These are phyloP conservation scores for Phytophthora kernoviae DNA, from an alignment of 352 stramenopile genomes.

Conservation along the genomic window DNA sequence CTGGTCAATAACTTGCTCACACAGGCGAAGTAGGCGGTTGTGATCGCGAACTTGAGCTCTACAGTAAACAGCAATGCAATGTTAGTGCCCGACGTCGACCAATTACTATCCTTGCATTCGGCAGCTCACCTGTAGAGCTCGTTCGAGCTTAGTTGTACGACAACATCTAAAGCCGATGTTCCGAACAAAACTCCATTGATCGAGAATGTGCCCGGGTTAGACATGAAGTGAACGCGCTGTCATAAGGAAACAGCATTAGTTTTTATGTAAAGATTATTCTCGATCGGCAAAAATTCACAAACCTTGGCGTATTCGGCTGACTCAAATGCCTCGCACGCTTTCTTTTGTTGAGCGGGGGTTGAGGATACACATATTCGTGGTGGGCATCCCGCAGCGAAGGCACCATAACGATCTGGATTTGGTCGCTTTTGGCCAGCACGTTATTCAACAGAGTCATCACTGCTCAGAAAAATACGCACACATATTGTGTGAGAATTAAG, in stretches of 20 bases:
- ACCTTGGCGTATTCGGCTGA: conserved; percentile 66
- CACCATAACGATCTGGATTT: conserved; percentile 92
- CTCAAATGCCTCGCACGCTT: conserved; percentile 73
- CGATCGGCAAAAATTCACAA: conserved; percentile 1
- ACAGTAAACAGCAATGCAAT: not conserved
- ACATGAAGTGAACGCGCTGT: conserved; percentile 93
- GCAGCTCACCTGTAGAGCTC: conserved; percentile 63
- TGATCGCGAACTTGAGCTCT: conserved; percentile 61
- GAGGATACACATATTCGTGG: conserved; percentile 94
- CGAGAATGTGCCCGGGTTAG: conserved; percentile 95
- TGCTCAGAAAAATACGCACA: conserved; percentile 19
- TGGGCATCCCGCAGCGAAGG: conserved; percentile 96
- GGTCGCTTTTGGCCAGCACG: conserved; percentile 50
- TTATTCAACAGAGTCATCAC: conserved; percentile 82
- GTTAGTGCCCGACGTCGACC: not conserved
- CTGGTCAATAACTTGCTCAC: conserved; percentile 83
- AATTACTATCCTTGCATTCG: not conserved
- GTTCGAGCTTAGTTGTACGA: conserved; percentile 87
- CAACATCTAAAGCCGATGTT: conserved; percentile 92
- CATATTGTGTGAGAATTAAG: conserved; percentile 3
- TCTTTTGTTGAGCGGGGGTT: conserved; percentile 94
- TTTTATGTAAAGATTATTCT: not conserved
- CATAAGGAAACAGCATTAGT: conserved; percentile 8
- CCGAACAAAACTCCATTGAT: conserved; percentile 95
- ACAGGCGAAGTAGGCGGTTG: conserved; percentile 75